phyloP scores from a whole-genome alignment of 495 filamentous ascomycete species.

The Thermothielavioides terrestris region DNA sequence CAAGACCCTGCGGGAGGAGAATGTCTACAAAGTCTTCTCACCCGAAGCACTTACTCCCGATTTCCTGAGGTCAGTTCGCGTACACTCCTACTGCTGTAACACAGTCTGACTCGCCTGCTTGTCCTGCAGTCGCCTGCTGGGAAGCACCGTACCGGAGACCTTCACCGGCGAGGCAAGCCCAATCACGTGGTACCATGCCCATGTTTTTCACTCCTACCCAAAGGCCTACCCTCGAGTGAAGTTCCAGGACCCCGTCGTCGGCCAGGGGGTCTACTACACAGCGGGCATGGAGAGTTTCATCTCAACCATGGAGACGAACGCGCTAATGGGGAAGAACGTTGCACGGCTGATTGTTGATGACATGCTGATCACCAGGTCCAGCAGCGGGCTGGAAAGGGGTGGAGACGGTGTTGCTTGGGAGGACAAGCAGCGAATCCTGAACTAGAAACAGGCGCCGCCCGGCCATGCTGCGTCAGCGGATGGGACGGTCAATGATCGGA shows the following conservation, averaged over 20 bases:
- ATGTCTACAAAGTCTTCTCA: conserved; percentile 95
- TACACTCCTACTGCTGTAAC: no score
- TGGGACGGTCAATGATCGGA: no score
- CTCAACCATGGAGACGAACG: conserved; percentile 96
- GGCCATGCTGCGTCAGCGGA: no score
- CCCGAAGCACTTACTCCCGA: conserved; percentile 53
- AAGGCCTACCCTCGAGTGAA: conserved; percentile 72
- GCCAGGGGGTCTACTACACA: conserved; percentile 72
- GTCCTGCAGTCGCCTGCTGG: conserved; percentile 30
- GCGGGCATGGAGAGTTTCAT: conserved; percentile 92
- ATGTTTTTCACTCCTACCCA: conserved; percentile 75
- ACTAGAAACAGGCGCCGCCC: no score
- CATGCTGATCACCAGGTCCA: conserved; percentile 10
- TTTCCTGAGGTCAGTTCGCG: conserved; percentile 50
- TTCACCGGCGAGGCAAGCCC: conserved; percentile 32
- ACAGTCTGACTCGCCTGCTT: neutral
- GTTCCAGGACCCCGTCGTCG: conserved; percentile 74
- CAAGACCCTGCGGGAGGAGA: conserved; percentile 49
- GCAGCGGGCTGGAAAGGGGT: neutral
- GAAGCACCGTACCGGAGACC: conserved; percentile 32
- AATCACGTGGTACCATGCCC: conserved; percentile 68
- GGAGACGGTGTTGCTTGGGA: neutral
- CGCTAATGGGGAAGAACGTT: conserved; percentile 91
- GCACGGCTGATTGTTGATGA: conserved; percentile 67
- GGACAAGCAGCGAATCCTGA: neutral